These are phyloP conservation scores for Alternaria hordeiaustralica DNA, from an alignment of 2,329 filamentous ascomycete genomes.

Conservation along the genomic window DNA sequence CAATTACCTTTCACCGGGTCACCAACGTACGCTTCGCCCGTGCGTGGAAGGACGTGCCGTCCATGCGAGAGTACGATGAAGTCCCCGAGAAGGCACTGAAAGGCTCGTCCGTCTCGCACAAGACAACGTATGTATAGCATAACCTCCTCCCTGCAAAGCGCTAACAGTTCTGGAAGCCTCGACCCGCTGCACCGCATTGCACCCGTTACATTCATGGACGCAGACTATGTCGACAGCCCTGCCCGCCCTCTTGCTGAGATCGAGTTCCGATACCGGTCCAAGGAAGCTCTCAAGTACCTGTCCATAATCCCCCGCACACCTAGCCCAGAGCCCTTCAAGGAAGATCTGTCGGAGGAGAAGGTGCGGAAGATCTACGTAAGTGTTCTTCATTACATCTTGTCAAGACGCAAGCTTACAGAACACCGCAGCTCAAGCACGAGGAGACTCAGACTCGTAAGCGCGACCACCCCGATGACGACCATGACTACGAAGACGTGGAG, in stretches of 20 bases:
- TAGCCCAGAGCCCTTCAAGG: conserved; percentile 17
- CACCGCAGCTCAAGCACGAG: not conserved
- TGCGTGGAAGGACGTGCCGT: not conserved
- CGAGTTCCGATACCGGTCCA: conserved; percentile 24
- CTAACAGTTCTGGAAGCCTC: not conserved
- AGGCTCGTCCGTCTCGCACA: conserved; percentile 7
- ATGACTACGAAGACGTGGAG: not conserved
- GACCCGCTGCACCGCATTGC: not conserved
- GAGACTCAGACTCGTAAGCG: conserved; percentile 1
- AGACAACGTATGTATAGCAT: not conserved
- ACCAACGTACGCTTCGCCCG: not conserved
- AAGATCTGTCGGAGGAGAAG: not conserved
- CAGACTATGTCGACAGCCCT: not conserved
- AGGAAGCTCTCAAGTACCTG: conserved; percentile 32
- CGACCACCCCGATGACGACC: not conserved
- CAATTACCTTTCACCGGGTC: not conserved
- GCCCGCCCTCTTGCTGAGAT: conserved; percentile 17
- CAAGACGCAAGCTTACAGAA: not conserved
- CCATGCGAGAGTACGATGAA: not conserved
- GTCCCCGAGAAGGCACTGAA: conserved; percentile 13
- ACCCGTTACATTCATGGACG: conserved; percentile 1
- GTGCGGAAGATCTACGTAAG: not conserved
- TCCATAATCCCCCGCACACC: conserved; percentile 31
- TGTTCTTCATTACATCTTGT: not conserved
- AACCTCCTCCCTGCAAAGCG: not conserved